Evolutionary conservation across 352 stramenopile species (phyloP), one percentile per base, ranked within the genome.

Genomic region (Globisporangium heterothallicum): DNA sequence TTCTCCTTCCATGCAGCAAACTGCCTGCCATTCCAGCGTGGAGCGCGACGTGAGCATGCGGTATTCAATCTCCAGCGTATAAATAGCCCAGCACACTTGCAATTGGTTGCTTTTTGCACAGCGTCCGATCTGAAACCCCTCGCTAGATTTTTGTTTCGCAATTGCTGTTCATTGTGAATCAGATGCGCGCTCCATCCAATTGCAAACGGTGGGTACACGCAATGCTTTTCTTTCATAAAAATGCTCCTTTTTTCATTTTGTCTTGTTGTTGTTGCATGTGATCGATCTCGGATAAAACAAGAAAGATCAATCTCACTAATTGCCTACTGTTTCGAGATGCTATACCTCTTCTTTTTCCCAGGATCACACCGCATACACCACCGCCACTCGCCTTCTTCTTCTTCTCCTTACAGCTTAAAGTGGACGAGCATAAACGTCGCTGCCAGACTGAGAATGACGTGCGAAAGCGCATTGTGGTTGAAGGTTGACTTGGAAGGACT

Each of bases 401-500:
- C 12, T 12, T 36, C 25, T 6, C 47, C 36, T 85, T 56, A 89
- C 44, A 87, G 73, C 48, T 78, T 73, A 48, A 83, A 91, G 63
- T 92, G 80, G 32, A 94, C 68, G 49, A 94, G 66, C 78, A 94
- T 84, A 56, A 89, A 80, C 43, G 80, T 92, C 47, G 84, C 84
- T 12, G 84, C 82, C 45, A 90, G 57, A 34, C 80, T 91, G 42
- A 94, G 72, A 43, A 92, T 79, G 38, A 92, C 81, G 68, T 94
- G 84, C 32, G 84, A 90, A 35, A 94, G 66, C 41, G 84, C 84
- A 49, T 94, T 94, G 73, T 94, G 84, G 78, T 94, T 94, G 63
- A 94, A 94, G 56, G 81, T 79, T 64, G 85, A 68, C 59, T 86
- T 85, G 70, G 71, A 87, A 24, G 84, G 84, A 45, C 75, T 84